phyloP scores from a whole-genome alignment of 2,329 filamentous ascomycete species.

The Graphium sp. region DNA sequence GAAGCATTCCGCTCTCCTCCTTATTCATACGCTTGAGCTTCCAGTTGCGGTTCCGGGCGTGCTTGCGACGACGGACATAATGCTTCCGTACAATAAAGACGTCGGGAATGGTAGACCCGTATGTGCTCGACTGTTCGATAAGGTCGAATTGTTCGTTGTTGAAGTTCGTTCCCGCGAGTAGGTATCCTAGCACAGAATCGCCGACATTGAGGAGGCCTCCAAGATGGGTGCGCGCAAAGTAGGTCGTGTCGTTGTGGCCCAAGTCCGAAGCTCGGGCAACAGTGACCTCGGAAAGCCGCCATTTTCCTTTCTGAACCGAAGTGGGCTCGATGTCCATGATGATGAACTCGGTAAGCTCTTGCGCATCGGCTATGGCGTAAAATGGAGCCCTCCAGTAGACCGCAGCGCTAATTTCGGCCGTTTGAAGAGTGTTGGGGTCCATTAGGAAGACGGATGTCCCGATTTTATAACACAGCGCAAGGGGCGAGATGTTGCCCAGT shows the following conservation, averaged over 20 bases:
- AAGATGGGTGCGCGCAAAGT: conserved; percentile 81
- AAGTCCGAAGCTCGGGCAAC: conserved; percentile 78
- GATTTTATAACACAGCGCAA: conserved; percentile 73
- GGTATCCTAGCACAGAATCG: conserved; percentile 89
- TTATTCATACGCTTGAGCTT: conserved; percentile 83
- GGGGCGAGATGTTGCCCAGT: conserved; percentile 73
- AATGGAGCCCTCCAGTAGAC: conserved; percentile 91
- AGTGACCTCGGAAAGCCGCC: conserved; percentile 71
- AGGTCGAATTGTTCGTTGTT: conserved; percentile 78
- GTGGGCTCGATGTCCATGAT: conserved; percentile 84
- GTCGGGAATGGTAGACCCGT: conserved; percentile 69
- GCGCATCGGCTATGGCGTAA: conserved; percentile 63
- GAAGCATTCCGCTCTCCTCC: conserved; percentile 76
- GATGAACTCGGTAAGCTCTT: conserved; percentile 80
- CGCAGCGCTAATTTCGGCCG: conserved; percentile 63
- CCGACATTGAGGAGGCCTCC: conserved; percentile 73
- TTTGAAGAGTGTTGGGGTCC: conserved; percentile 83
- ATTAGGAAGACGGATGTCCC: conserved; percentile 82
- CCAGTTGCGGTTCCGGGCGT: conserved; percentile 67
- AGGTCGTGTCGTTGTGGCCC: conserved; percentile 71
- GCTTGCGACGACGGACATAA: conserved; percentile 75
- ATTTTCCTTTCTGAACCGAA: conserved; percentile 61
- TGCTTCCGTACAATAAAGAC: conserved; percentile 95
- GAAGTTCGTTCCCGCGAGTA: conserved; percentile 77
- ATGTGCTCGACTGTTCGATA: conserved; percentile 61